phyloP scores from a whole-genome alignment of 768 basidiomycete genomes.

The Boletus insuetus region DNA sequence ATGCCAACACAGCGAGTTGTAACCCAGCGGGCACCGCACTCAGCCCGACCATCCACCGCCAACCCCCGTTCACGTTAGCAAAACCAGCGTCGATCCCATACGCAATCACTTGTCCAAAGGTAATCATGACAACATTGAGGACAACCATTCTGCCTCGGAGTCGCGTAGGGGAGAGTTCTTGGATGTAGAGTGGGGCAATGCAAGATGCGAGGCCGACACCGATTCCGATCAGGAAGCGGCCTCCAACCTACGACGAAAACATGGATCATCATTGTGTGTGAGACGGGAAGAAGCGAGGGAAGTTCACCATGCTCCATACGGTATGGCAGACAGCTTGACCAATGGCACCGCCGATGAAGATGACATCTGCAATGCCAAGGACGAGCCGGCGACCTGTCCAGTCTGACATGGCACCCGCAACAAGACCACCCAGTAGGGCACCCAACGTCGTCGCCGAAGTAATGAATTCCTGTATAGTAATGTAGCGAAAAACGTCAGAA shows the following conservation, averaged over 20 bases:
- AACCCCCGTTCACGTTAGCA: conserved; percentile 55
- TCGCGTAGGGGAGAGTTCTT: conserved; percentile 75
- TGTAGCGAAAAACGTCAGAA: background rate
- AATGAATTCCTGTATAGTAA: conserved; percentile 62
- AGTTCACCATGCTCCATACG: conserved; percentile 64
- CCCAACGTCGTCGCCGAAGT: conserved; percentile 78
- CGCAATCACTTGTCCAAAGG: conserved; percentile 75
- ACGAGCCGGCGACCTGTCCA: conserved; percentile 66
- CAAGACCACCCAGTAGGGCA: conserved; percentile 71
- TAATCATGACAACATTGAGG: conserved; percentile 80
- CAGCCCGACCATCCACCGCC: conserved; percentile 84
- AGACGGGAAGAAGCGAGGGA: background rate
- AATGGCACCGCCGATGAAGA: conserved; percentile 75
- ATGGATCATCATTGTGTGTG: background rate
- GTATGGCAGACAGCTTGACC: conserved; percentile 67
- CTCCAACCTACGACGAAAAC: conserved; percentile 49
- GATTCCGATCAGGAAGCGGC: conserved; percentile 71
- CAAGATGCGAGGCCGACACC: conserved; percentile 77
- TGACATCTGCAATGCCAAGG: conserved; percentile 62
- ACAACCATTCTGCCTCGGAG: conserved; percentile 76
- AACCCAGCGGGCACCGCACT: conserved; percentile 66
- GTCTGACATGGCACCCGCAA: conserved; percentile 67
- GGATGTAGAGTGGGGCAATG: conserved; percentile 79
- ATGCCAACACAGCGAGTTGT: conserved; percentile 57
- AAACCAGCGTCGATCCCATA: conserved; percentile 74